Percentiles rank a stretch among this genome's conserved stretches.
Evolutionary conservation across 495 filamentous ascomycete genomes (phyloP).

Genomic region (Aspergillus panamensis): DNA sequence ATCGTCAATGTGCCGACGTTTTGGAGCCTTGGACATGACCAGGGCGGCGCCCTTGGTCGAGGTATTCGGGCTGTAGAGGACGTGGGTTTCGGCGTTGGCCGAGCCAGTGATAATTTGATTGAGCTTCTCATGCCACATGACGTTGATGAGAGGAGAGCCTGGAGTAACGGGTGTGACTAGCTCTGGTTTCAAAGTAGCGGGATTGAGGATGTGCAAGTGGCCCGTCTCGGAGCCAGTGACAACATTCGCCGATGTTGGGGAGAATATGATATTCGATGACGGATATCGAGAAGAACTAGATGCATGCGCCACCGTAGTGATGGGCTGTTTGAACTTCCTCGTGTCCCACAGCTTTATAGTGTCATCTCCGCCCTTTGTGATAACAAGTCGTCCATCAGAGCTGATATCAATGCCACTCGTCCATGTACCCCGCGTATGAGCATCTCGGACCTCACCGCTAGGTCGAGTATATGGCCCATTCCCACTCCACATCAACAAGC

Average conservation of each 20-base stretch:
- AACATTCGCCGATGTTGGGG: conserved; percentile 73
- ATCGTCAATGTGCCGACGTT: conserved; percentile 92
- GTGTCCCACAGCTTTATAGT: conserved; percentile 92
- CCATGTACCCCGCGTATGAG: conserved; percentile 82
- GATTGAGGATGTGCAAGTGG: conserved; percentile 87
- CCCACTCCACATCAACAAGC: conserved; percentile 85
- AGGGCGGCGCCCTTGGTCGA: conserved; percentile 79
- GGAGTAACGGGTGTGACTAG: conserved; percentile 83
- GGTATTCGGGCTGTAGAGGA: conserved; percentile 82
- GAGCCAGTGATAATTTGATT: conserved; percentile 97
- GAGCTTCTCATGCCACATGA: conserved; percentile 88
- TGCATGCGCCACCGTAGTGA: conserved; percentile 71
- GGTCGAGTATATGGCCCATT: conserved; percentile 85
- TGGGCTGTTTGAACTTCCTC: conserved; percentile 86
- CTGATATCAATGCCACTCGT: conserved; percentile 93
- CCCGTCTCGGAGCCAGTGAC: conserved; percentile 86
- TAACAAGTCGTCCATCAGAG: conserved; percentile 79
- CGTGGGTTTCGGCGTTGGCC: conserved; percentile 79
- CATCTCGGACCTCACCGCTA: conserved; percentile 78
- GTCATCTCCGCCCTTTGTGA: conserved; percentile 87
- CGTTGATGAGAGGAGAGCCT: conserved; percentile 73
- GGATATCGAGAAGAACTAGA: conserved; percentile 82
- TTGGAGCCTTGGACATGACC: conserved; percentile 90
- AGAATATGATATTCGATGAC: conserved; percentile 83
- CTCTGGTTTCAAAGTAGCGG: conserved; percentile 80